These are phyloP conservation scores for Fusarium sp. DNA, from an alignment of 2,329 filamentous ascomycete genomes.

Conservation along the genomic window DNA sequence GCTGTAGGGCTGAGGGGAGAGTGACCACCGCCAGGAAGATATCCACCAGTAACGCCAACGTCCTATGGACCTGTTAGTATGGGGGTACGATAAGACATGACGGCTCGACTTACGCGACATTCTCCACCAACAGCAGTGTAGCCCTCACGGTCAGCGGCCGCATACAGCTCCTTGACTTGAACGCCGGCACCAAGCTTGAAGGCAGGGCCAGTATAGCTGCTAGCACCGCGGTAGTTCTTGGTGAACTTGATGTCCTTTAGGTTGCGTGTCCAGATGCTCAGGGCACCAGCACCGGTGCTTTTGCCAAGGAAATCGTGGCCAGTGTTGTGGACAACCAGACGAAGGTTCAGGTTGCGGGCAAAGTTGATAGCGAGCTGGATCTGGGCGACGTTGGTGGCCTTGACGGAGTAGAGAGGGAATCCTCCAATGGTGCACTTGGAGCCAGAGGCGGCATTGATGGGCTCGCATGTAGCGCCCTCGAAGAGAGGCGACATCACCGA, in stretches of 20 bases:
- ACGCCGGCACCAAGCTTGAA: slow-evolving; percentile 68
- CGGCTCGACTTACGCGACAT: slow-evolving; percentile 49
- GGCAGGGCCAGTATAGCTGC: slow-evolving; percentile 63
- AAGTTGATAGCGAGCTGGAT: slow-evolving; percentile 63
- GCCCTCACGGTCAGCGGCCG: slow-evolving; percentile 60
- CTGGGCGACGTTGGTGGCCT: slow-evolving; percentile 59
- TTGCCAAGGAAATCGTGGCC: slow-evolving; percentile 68
- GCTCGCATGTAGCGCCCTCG: slow-evolving; percentile 56
- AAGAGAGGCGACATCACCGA: slow-evolving; percentile 59
- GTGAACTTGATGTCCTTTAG: slow-evolving; percentile 59
- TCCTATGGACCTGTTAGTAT: slow-evolving; percentile 46
- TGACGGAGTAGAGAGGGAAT: slow-evolving; percentile 59
- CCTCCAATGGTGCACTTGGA: slow-evolving; percentile 57
- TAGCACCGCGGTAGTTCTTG: slow-evolving; percentile 55
- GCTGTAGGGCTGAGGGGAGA: slow-evolving; percentile 64
- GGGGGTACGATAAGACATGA: accelerated
- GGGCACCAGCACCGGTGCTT: slow-evolving; percentile 65
- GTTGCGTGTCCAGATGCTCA: slow-evolving; percentile 58
- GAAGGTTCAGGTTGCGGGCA: slow-evolving; percentile 61
- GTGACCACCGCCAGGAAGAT: slow-evolving; percentile 71
- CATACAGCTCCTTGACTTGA: slow-evolving; percentile 61
- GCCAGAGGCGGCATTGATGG: slow-evolving; percentile 44
- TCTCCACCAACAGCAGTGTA: slow-evolving; percentile 68
- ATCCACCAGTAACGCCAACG: slow-evolving; percentile 72
- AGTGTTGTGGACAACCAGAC: slow-evolving; percentile 64